Percentiles rank a stretch among this genome's conserved stretches.
Conservation (phyloP, 1,139 yeast species). For the Protomyces pachydermus region DNA sequence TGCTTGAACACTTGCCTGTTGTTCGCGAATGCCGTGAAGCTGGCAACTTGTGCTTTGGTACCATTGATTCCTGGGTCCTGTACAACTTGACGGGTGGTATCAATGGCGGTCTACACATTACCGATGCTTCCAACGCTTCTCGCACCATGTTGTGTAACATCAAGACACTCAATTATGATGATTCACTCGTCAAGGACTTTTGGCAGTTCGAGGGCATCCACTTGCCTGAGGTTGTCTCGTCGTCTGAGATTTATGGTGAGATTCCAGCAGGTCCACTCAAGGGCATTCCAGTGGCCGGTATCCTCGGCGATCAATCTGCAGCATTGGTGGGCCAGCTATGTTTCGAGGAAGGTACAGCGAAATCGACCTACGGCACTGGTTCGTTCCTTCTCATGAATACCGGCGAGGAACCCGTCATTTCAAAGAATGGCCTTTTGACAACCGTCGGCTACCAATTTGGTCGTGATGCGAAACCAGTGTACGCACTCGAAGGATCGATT, state of each 20-base stretch:
- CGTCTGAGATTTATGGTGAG: constrained; percentile 73
- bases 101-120: constrained; percentile 46
- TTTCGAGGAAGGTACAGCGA: constrained; percentile 75
- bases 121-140: constrained; percentile 88
- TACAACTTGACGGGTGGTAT: constrained; percentile 71
- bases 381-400: constrained; percentile 87
- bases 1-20: constrained; percentile 70
- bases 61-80: constrained; percentile 91
- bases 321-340: constrained; percentile 92
- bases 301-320: constrained; percentile 92
- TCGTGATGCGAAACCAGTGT: constrained; percentile 59
- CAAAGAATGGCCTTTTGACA: constrained; percentile 77
- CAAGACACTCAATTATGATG: constrained; percentile 69
- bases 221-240: constrained; percentile 75
- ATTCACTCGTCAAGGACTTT: constrained; percentile 58
- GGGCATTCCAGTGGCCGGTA: constrained; percentile 77
- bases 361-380: constrained; percentile 97
- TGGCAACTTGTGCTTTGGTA: constrained; percentile 85
- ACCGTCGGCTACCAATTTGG: constrained; percentile 91
- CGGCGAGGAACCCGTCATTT: constrained; percentile 54
- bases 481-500: constrained; percentile 84
- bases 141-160: constrained; percentile 89
- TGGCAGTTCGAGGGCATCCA: constrained; percentile 61
- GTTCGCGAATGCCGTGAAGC: constrained; percentile 64
- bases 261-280: constrained; percentile 39